A percentile compares a stretch with the other conserved stretches of the same genome.
phyloP scores from a whole-genome alignment of 768 basidiomycete species.

The Hericium rajendrae region DNA sequence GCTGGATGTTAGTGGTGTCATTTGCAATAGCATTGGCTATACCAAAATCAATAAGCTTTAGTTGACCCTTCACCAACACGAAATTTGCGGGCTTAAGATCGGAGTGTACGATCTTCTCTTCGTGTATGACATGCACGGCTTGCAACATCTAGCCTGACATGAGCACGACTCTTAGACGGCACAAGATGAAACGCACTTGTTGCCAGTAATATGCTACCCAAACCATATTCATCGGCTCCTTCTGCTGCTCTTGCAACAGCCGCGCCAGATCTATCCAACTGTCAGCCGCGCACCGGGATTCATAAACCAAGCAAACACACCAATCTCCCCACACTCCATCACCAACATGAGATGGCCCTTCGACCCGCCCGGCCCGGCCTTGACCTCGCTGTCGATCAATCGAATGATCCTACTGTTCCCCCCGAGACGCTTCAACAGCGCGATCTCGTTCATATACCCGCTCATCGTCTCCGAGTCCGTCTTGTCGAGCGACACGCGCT shows the following conservation, averaged over 20 bases:
- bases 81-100: conserved; percentile 99
- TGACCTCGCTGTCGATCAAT: conserved; percentile 84
- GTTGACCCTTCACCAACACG: conserved; percentile 85
- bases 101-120: conserved; percentile 97
- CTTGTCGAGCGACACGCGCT: conserved; percentile 84
- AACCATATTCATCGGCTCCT: conserved; percentile 81
- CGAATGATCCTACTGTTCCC: conserved; percentile 91
- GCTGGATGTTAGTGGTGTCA: conserved; percentile 96
- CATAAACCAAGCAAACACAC: conserved; percentile 16
- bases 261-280: conserved; percentile 56
- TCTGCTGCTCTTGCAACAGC: conserved; percentile 75
- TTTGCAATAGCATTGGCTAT: conserved; percentile 98
- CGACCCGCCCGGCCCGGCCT: conserved; percentile 54
- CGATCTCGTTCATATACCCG: conserved; percentile 95
- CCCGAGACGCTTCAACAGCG: conserved; percentile 83
- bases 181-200: conserved; percentile 49
- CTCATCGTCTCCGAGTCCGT: conserved; percentile 83
- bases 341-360: conserved; percentile 76
- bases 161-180: not conserved
- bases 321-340: conserved; percentile 93
- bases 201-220: conserved; percentile 97
- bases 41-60: conserved; percentile 99
- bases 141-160: conserved; percentile 73
- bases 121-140: conserved; percentile 97
- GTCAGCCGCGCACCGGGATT: not conserved